Percentiles rank a stretch among this genome's conserved stretches.
Conservation (phyloP, 2,329 filamentous ascomycete genomes). For the Coniochaeta sp. region DNA sequence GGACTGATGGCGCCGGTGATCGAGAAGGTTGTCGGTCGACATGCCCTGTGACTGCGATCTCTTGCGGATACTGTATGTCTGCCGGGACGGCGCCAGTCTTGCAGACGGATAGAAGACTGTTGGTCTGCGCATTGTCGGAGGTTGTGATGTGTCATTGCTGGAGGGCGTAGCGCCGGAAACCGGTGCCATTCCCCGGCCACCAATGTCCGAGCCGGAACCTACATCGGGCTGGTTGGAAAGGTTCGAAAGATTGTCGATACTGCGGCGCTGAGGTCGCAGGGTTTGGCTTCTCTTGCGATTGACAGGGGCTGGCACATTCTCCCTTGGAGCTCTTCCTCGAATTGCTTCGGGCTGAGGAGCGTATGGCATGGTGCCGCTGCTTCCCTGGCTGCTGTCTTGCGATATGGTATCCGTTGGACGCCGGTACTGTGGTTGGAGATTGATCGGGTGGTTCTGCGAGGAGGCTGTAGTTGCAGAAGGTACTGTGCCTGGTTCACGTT, state of each 20-base stretch:
- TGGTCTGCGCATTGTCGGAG: not conserved
- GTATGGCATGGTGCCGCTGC: not conserved
- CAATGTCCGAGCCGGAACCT: not conserved
- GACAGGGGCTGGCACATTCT: not conserved
- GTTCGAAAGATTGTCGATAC: conserved; percentile 1
- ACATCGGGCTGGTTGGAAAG: not conserved
- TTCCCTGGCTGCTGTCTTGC: not conserved
- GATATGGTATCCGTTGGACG: not conserved
- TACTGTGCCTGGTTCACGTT: not conserved
- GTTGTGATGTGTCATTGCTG: not conserved
- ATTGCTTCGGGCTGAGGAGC: not conserved
- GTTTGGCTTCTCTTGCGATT: not conserved
- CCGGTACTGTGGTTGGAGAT: not conserved
- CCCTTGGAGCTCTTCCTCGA: not conserved
- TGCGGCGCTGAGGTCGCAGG: not conserved
- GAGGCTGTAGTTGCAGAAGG: not conserved
- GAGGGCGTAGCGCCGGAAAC: not conserved
- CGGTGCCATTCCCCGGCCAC: not conserved
- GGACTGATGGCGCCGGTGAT: not conserved
- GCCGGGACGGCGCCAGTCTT: not conserved
- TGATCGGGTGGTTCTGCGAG: not conserved
- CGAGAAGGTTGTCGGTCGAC: not conserved
- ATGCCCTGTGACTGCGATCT: conserved; percentile 2
- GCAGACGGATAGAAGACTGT: conserved; percentile 1
- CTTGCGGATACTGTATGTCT: conserved; percentile 1